Conservation (phyloP, 805 yeast species). For the Candida chauliodis region DNA sequence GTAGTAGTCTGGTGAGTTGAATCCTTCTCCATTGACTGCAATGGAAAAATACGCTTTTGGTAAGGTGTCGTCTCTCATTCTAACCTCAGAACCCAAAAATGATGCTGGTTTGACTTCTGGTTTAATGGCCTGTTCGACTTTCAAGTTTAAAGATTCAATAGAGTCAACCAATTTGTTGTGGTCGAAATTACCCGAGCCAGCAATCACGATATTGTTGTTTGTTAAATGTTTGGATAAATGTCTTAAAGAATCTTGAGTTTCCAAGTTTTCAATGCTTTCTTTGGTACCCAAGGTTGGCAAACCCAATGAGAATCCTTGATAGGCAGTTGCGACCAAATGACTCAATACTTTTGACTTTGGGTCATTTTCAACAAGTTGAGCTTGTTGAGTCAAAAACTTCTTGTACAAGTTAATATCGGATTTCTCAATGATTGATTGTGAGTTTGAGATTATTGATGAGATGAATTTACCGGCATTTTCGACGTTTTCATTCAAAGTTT, state of each 20-base stretch:
- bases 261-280: constrained; percentile 59
- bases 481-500: constrained; percentile 48
- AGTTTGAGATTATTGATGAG: constrained; percentile 39
- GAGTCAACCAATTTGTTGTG: constrained; percentile 70
- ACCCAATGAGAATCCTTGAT: constrained; percentile 80
- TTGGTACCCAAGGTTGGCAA: constrained; percentile 74
- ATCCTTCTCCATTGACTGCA: constrained; percentile 71
- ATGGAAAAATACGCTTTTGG: constrained; percentile 77
- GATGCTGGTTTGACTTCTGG: constrained; percentile 49
- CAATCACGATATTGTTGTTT: constrained; percentile 63
- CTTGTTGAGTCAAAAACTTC: constrained; percentile 41
- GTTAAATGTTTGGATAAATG: constrained; percentile 57
- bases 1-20: constrained; percentile 60
- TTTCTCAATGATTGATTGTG: constrained; percentile 37
- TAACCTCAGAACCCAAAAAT: constrained; percentile 82
- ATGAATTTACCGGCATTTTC: constrained; percentile 51
- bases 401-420: constrained; percentile 48
- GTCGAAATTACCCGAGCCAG: constrained; percentile 65
- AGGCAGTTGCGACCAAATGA: constrained; percentile 79
- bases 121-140: constrained; percentile 50
- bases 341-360: constrained; percentile 60
- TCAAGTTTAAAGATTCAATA: constrained; percentile 47
- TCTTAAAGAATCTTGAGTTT: constrained; percentile 52
- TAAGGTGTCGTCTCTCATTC: constrained; percentile 84
- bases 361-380: constrained; percentile 52